Evolutionary conservation across 2,329 filamentous ascomycete genomes (phyloP), one percentile per base, ranked within the genome.

Genomic region (Amphichorda felina): DNA sequence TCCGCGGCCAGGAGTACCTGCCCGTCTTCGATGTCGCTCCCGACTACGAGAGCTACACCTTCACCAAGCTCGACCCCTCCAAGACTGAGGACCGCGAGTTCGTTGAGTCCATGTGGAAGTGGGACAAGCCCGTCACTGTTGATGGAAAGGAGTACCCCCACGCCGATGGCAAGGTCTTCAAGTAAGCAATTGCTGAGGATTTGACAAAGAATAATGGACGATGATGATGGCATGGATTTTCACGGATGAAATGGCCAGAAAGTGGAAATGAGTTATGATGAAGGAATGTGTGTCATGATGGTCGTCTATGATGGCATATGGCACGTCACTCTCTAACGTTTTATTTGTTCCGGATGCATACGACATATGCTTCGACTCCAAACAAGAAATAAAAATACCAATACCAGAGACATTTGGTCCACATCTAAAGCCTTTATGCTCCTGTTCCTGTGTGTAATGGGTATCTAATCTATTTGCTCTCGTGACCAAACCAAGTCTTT

Each of bases 81-180:
- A 94, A 85, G 60, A 61, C 73, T 37, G 86, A 88, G 63, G 85
- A 96, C 74, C 77, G 73, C 57, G 79, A 82, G 59, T 88, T 83
- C 59, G 70, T 98, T 55, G 78, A 91, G 56, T 78, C 82, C 59
- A 72, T 81, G 66, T 98, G 91, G 91, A 70, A 76, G 43, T 94
- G 87, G 84, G 91, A 96, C 63, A 82, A 85, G 70, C 79, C 83
- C 47, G 68, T 88, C 54, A 68, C 66, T 45, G 73, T 86, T 54
- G 64, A 82, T 55, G 89, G 82, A 70, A 95, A 96, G 82, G 75
- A 80, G 57, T 93, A 88, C 68, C 67, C 77, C 61, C 85, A 82
- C 70, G 82, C 82, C 56, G 81, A 86, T 55, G 91, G 91, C 61
- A 95, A 96, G 79, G 87, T 96, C 62, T 96, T 95, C 83, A 96